Percentiles rank a stretch among this genome's conserved stretches.
Conservation (phyloP, 495 filamentous ascomycete genomes). For the Achaetomiella virescens region DNA sequence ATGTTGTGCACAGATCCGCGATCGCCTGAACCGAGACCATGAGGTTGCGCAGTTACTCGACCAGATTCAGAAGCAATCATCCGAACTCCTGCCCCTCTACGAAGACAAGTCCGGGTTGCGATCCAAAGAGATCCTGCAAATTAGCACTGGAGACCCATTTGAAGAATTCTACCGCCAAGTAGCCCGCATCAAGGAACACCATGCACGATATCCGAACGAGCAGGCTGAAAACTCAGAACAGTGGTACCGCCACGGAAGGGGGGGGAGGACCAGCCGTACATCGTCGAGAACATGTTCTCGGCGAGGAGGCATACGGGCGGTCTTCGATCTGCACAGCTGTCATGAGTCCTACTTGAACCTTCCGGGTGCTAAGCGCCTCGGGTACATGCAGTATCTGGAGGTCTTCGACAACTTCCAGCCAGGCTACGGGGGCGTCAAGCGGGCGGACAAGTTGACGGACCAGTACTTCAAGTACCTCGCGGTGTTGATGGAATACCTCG, state of each 20-base stretch:
- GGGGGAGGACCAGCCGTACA: slow-evolving; percentile 57
- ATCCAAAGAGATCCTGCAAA: slow-evolving; percentile 72
- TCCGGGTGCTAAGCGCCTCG: slow-evolving; percentile 70
- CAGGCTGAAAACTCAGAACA: slow-evolving; percentile 91
- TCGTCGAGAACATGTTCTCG: slow-evolving; percentile 92
- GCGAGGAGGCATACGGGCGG: slow-evolving; percentile 85
- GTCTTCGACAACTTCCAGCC: slow-evolving; percentile 79
- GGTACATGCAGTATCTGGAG: slow-evolving; percentile 87
- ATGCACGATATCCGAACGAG: slow-evolving; percentile 87
- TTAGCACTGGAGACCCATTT: slow-evolving; percentile 82
- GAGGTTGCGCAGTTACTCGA: slow-evolving; percentile 80
- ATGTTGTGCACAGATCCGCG: slow-evolving; percentile 61
- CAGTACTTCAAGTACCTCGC: slow-evolving; percentile 85
- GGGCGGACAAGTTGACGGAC: slow-evolving; percentile 78
- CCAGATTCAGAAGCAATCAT: slow-evolving; percentile 79
- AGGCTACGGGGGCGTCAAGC: slow-evolving; percentile 62
- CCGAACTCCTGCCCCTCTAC: slow-evolving; percentile 77
- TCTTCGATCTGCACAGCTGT: slow-evolving; percentile 76
- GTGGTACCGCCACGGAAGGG: slow-evolving; percentile 65
- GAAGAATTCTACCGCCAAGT: slow-evolving; percentile 89
- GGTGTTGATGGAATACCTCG: slow-evolving; percentile 73
- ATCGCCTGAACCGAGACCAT: slow-evolving; percentile 80
- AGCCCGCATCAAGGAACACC: slow-evolving; percentile 72
- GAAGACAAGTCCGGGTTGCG: slow-evolving; percentile 65
- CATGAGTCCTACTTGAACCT: slow-evolving; percentile 91